These are phyloP conservation scores for Dillenia suffruticosa DNA, from an alignment of 164 flowering plant species.

Conservation along the genomic window DNA sequence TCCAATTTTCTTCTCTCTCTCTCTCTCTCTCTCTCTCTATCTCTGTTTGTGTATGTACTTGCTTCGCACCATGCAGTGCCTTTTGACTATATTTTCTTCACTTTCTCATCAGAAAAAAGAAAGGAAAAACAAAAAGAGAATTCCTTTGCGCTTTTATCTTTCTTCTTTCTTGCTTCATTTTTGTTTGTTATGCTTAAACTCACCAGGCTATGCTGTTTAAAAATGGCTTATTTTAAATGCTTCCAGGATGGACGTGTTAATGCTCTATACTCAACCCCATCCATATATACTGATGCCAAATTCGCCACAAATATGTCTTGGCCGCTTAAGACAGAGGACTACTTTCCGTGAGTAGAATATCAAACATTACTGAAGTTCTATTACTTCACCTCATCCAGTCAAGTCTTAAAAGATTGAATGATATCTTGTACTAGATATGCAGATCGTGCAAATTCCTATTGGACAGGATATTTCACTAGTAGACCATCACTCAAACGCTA, in stretches of 20 bases:
- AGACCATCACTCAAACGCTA: constrained; percentile 83
- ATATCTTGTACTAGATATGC: constrained; percentile 61
- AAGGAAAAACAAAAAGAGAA: too few species aligned
- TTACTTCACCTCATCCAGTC: background rate
- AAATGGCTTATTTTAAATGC: constrained; percentile 5
- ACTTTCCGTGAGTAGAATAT: constrained; percentile 72
- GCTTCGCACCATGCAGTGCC: too few species aligned
- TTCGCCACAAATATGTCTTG: constrained; percentile 60
- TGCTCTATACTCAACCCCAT: constrained; percentile 92
- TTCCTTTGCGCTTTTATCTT: too few species aligned
- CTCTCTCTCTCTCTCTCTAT: too few species aligned
- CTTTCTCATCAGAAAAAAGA: too few species aligned
- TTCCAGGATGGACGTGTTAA: constrained; percentile 95
- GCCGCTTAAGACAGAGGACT: constrained; percentile 89
- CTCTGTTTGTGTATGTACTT: too few species aligned
- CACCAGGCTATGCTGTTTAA: too few species aligned
- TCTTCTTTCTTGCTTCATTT: too few species aligned
- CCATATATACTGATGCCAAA: constrained; percentile 92
- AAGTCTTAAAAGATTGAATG: constrained; percentile 3
- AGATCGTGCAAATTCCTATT: constrained; percentile 80
- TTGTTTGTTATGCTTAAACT: too few species aligned
- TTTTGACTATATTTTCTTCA: too few species aligned
- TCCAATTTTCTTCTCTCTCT: too few species aligned
- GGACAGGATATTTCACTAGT: constrained; percentile 97
- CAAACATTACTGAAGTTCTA: background rate